Evolutionary conservation across 1,284 basidiomycete genomes (phyloP).

Genomic region (Peniophora sp.): DNA sequence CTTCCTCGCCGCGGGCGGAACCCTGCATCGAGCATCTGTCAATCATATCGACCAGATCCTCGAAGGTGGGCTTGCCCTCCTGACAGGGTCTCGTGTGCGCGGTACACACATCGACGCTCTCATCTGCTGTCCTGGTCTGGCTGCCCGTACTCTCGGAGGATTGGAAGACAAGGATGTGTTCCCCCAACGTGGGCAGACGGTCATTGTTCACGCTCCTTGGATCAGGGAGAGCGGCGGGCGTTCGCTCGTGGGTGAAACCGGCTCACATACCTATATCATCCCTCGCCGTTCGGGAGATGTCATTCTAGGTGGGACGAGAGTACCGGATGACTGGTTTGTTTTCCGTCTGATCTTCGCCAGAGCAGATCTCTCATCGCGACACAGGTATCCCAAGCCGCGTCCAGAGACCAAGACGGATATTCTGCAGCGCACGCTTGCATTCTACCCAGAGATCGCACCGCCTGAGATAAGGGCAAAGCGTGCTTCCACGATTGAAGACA

Average conservation of each 20-base stretch:
- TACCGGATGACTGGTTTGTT: constrained; percentile 53
- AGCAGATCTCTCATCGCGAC: neutral
- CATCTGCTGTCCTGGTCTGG: constrained; percentile 59
- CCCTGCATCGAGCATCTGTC: constrained; percentile 43
- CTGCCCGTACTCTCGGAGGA: constrained; percentile 36
- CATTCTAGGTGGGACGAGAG: constrained; percentile 59
- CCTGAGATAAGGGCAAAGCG: constrained; percentile 41
- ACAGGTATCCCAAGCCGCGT: constrained; percentile 48
- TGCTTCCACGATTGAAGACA: constrained; percentile 51
- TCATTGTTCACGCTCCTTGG: constrained; percentile 42
- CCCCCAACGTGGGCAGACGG: constrained; percentile 46
- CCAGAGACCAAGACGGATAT: constrained; percentile 56
- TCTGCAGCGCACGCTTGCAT: constrained; percentile 42
- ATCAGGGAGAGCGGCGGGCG: constrained; percentile 45
- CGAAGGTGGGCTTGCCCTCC: constrained; percentile 45
- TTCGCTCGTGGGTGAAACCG: constrained; percentile 39
- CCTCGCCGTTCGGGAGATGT: constrained; percentile 63
- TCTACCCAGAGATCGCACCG: constrained; percentile 64
- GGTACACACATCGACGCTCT: constrained; percentile 35
- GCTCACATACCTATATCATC: constrained; percentile 55
- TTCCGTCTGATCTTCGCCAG: neutral
- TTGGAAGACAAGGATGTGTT: constrained; percentile 39
- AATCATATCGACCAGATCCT: constrained; percentile 61
- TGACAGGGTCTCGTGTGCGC: constrained; percentile 19
- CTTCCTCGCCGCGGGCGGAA: constrained; percentile 56